phyloP scores from a whole-genome alignment of 1,284 basidiomycete species.

The Austropuccinia psidii region DNA sequence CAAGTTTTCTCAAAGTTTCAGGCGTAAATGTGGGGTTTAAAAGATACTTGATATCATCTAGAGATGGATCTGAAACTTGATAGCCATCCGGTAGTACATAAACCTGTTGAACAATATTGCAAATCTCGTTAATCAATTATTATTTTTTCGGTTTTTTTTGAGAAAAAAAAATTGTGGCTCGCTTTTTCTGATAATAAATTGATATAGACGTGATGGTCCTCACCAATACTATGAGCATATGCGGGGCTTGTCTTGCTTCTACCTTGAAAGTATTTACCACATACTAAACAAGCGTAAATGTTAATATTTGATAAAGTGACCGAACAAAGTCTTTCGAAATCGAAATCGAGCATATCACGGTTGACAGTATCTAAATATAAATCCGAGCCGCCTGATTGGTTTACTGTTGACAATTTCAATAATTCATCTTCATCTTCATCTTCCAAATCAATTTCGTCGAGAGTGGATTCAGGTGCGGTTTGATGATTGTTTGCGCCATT shows the following conservation, averaged over 20 bases:
- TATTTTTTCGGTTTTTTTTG: slow-evolving; percentile 38
- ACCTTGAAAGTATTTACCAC: slow-evolving; percentile 98
- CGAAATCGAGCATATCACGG: slow-evolving; percentile 71
- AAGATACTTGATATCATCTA: slow-evolving; percentile 88
- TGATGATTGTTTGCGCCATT: neutral
- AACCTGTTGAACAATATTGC: slow-evolving; percentile 55
- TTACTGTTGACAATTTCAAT: neutral
- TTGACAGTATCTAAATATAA: slow-evolving; percentile 40
- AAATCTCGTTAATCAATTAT: neutral
- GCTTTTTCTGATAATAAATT: slow-evolving; percentile 84
- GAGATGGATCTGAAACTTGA: slow-evolving; percentile 83
- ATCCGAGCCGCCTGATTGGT: slow-evolving; percentile 1
- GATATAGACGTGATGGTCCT: slow-evolving; percentile 97
- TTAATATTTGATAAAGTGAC: slow-evolving; percentile 94
- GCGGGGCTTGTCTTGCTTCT: slow-evolving; percentile 86
- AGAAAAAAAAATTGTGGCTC: slow-evolving; percentile 23
- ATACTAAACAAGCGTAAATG: slow-evolving; percentile 93
- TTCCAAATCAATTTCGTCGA: neutral
- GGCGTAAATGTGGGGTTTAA: slow-evolving; percentile 70
- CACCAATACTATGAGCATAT: slow-evolving; percentile 92
- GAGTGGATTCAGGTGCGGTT: neutral
- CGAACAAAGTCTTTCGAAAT: slow-evolving; percentile 98
- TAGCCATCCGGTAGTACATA: slow-evolving; percentile 98
- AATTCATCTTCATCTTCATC: slow-evolving; percentile 5
- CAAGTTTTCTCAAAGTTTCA: slow-evolving; percentile 59